Conservation (phyloP, 2,329 filamentous ascomycete species). For the Septoria linicola region DNA sequence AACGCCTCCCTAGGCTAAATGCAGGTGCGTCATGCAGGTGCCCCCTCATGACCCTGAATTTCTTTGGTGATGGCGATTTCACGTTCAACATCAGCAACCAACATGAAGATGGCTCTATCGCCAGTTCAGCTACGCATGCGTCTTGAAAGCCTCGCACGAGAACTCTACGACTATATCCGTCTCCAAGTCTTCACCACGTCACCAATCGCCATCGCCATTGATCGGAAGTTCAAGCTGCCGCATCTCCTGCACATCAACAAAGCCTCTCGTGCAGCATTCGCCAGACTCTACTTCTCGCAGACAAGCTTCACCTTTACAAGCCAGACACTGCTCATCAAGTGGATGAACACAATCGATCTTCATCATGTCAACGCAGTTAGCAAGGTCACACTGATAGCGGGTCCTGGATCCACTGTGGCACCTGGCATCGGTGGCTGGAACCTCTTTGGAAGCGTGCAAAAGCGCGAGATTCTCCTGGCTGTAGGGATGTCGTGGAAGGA, state of each 20-base stretch:
- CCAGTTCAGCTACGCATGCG: not conserved
- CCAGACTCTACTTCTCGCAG: not conserved
- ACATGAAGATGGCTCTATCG: not conserved
- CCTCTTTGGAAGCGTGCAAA: not conserved
- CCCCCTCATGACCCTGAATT: not conserved
- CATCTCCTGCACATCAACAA: constrained; percentile 3
- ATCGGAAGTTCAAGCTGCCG: constrained; percentile 1
- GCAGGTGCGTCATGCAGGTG: not conserved
- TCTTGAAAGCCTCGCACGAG: constrained; percentile 9
- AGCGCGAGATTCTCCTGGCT: no score
- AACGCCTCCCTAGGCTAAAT: not conserved
- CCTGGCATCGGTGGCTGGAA: no score
- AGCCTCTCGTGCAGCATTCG: not conserved
- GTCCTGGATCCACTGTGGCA: no score
- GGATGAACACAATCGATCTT: not conserved
- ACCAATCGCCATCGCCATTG: not conserved
- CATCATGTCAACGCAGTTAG: not conserved
- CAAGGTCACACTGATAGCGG: no score
- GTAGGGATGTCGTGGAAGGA: not conserved
- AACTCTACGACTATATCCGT: constrained; percentile 17
- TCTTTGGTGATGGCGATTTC: not conserved
- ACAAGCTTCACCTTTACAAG: constrained; percentile 1
- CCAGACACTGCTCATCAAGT: not conserved
- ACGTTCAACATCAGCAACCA: not conserved
- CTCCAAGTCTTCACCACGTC: constrained; percentile 8